phyloP scores from a whole-genome alignment of 2,329 filamentous ascomycete genomes.

The Elsinoe arachidis region DNA sequence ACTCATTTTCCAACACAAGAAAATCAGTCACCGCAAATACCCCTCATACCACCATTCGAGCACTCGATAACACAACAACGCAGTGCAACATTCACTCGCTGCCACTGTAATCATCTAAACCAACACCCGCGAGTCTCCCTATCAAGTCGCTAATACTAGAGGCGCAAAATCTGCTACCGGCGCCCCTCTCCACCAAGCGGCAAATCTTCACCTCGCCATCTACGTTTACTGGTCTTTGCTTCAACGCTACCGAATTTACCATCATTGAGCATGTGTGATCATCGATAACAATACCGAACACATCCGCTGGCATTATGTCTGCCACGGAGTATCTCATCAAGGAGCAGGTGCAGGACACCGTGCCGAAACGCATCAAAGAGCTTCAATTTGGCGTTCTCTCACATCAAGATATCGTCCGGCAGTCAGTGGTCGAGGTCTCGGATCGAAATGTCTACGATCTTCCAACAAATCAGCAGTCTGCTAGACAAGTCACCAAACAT shows the following conservation, averaged over 20 bases:
- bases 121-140: background rate
- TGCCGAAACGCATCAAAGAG: slow-evolving; percentile 85
- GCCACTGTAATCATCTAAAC: background rate
- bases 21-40: background rate
- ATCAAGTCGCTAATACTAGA: background rate
- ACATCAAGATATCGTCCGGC: slow-evolving; percentile 88
- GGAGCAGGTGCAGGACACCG: slow-evolving; percentile 79
- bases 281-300: background rate
- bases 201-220: background rate
- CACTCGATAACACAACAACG: background rate
- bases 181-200: background rate
- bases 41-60: background rate
- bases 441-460: slow-evolving; percentile 90
- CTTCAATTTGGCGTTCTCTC: slow-evolving; percentile 95
- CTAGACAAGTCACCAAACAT: slow-evolving; percentile 66
- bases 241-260: background rate
- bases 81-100: background rate
- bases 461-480: slow-evolving; percentile 41
- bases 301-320: slow-evolving; percentile 5
- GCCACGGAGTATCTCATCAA: slow-evolving; percentile 40
- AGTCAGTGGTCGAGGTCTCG: slow-evolving; percentile 90
- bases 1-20: background rate
- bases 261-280: background rate
- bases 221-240: too few relatives aligned
- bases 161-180: too few relatives aligned